phyloP scores from a whole-genome alignment of 495 filamentous ascomycete genomes.

The Niebla homalea region DNA sequence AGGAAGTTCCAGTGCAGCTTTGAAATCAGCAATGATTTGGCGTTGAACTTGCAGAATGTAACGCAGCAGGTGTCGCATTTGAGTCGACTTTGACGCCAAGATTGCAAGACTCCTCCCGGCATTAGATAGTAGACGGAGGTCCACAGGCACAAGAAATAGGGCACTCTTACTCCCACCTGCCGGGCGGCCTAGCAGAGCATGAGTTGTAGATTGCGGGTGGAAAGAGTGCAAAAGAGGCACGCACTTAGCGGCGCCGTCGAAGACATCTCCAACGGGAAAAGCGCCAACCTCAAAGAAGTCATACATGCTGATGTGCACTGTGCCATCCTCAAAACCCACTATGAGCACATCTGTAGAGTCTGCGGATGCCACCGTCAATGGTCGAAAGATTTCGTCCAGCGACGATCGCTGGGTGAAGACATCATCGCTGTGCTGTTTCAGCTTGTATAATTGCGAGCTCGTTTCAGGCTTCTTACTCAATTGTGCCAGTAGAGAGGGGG shows the following conservation, averaged over 20 bases:
- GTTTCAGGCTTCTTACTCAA: conserved; percentile 32
- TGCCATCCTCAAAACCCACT: conserved; percentile 62
- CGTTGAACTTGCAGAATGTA: conserved; percentile 67
- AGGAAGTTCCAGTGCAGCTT: conserved; percentile 68
- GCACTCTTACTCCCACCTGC: conserved; percentile 16
- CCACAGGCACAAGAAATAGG: conserved; percentile 59
- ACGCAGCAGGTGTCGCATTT: conserved; percentile 69
- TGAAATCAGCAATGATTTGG: conserved; percentile 67
- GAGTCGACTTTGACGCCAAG: conserved; percentile 72
- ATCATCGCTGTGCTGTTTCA: conserved; percentile 34
- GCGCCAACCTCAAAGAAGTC: conserved; percentile 78
- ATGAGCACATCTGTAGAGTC: conserved; percentile 73
- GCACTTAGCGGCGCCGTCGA: conserved; percentile 12
- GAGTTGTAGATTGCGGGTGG: conserved; percentile 60
- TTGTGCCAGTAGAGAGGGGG: conserved; percentile 47
- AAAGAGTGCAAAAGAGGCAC: conserved; percentile 38
- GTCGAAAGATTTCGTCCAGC: conserved; percentile 57
- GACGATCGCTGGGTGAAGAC: conserved; percentile 57
- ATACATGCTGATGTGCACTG: conserved; percentile 74
- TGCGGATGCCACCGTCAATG: conserved; percentile 44
- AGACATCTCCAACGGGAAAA: conserved; percentile 29
- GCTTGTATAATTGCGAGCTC: neutral
- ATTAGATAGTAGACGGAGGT: conserved; percentile 66
- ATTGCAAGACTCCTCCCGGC: conserved; percentile 70
- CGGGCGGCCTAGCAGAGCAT: conserved; percentile 50